Base-by-base conservation (phyloP, 768 basidiomycete species). In the Pholiota molesta region DNA sequence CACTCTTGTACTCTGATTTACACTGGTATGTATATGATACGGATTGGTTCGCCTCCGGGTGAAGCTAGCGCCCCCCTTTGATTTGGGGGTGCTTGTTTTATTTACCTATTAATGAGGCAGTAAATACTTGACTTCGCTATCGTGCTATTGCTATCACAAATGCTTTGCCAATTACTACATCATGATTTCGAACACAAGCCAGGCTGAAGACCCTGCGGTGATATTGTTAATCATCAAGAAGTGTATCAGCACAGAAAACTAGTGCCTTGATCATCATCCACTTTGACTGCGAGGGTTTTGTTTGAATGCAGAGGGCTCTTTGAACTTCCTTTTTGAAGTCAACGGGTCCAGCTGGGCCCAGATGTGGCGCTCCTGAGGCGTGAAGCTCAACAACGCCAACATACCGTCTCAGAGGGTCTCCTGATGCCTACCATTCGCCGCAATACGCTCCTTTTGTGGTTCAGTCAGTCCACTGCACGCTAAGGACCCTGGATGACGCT, bases 31-130 rank as follows among this genome's bases (percentile, higher is more conserved):
- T 49, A 49, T 45, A n/a, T 26, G 47, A 49, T 49, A 49, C 11
- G 47, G 23, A 49, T 49, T 49, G 23, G 47, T 21, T 21, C 60
- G 60, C 62, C 31, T 55, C 64, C 52, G 49, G 64, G 59, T 66
- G 60, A 64, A 60, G 29, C 52, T 52, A 44, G 63, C 40, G 39
- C 59, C 54, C 56, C 45, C 53, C 35, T 21, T 52, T 29, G 33
- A 49, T 52, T 61, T 63, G 58, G 52, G 56, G 57, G 60, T 55
- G 62, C 45, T 57, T 52, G 59, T 63, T 52, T 26, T 67, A 61
- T 63, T 63, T 61, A 61, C 62, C 60, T 55, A 61, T 60, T 63
- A 67, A 65, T 67, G 63, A 61, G 59, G 63, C 66, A 63, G 62
- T 61, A 61, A 59, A 62, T 51, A 51, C 52, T 59, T 59, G 21